Percentiles rank a stretch among this genome's conserved stretches.
Conservation (phyloP, 257 asterid genomes). For the Perilla frutescens region DNA sequence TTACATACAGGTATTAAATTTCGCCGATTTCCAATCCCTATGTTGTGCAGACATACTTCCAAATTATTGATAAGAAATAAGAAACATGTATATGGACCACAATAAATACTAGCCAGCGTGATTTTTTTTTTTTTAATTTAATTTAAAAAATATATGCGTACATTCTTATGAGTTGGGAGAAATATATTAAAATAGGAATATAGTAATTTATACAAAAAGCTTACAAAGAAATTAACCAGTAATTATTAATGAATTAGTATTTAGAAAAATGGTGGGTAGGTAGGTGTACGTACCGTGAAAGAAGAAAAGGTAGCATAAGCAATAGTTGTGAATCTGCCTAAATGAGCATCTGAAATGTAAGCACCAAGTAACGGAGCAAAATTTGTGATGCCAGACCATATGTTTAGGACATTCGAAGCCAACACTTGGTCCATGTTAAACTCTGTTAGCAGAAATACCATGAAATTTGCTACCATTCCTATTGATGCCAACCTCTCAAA, state of each 20-base stretch:
- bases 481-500: constrained; percentile 76
- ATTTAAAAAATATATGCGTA: too few relatives aligned
- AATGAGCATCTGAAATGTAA: constrained; percentile 60
- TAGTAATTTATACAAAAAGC: too few relatives aligned
- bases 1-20: not conserved
- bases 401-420: constrained; percentile 68
- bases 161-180: too few relatives aligned
- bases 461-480: constrained; percentile 71
- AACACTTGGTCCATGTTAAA: constrained; percentile 78
- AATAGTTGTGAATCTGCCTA: constrained; percentile 73
- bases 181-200: too few relatives aligned
- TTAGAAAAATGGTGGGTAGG: not conserved
- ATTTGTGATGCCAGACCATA: constrained; percentile 64
- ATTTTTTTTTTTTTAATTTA: too few relatives aligned
- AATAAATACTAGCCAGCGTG: not conserved
- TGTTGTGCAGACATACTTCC: not conserved
- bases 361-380: constrained; percentile 77
- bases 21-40: not conserved
- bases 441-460: constrained; percentile 64
- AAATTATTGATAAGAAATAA: not conserved
- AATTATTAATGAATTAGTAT: not conserved
- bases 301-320: constrained; percentile 58
- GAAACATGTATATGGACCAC: not conserved
- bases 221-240: not conserved
- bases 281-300: constrained; percentile 49